A percentile compares a stretch with the other conserved stretches of the same genome.
Evolutionary conservation across 164 flowering plant species (phyloP).

Genomic region (Aristolochia fimbriata): DNA sequence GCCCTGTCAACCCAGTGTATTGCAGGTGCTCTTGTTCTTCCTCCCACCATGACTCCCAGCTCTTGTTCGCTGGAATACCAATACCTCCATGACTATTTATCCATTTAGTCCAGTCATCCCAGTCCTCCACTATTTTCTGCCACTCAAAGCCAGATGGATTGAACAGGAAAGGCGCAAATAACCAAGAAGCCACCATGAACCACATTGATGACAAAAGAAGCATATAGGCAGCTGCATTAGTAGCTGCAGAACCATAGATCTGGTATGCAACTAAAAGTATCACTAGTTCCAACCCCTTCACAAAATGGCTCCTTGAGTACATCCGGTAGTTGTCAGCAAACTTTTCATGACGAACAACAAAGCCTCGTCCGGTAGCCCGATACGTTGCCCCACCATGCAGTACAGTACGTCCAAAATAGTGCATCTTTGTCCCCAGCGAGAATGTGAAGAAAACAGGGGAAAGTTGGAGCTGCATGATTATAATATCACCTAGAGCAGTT

Average conservation of each 20-base stretch:
- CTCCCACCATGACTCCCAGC: constrained; percentile 99
- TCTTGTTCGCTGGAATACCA: constrained; percentile 83
- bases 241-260: constrained; percentile 43
- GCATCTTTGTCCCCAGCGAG: constrained; percentile 88
- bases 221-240: constrained; percentile 23
- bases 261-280: constrained; percentile 57
- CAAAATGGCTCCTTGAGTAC: constrained; percentile 96
- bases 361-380: constrained; percentile 98
- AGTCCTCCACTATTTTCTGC: constrained; percentile 97
- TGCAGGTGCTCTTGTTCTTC: constrained; percentile 93
- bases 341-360: constrained; percentile 91
- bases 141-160: constrained; percentile 99
- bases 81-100: constrained; percentile 80
- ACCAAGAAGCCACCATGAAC: constrained; percentile 79
- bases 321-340: constrained; percentile 93
- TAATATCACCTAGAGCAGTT: constrained; percentile 66
- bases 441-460: constrained; percentile 91
- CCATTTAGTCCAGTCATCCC: constrained; percentile 98
- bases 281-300: constrained; percentile 77
- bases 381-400: constrained; percentile 97
- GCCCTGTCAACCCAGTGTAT: constrained; percentile 57
- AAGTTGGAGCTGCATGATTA: constrained; percentile 94
- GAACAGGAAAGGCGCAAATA: constrained; percentile 89
- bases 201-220: constrained; percentile 69
- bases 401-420: constrained; percentile 86